Conservation (phyloP, 2,329 filamentous ascomycete species). For the Trichoderma polysporum region DNA sequence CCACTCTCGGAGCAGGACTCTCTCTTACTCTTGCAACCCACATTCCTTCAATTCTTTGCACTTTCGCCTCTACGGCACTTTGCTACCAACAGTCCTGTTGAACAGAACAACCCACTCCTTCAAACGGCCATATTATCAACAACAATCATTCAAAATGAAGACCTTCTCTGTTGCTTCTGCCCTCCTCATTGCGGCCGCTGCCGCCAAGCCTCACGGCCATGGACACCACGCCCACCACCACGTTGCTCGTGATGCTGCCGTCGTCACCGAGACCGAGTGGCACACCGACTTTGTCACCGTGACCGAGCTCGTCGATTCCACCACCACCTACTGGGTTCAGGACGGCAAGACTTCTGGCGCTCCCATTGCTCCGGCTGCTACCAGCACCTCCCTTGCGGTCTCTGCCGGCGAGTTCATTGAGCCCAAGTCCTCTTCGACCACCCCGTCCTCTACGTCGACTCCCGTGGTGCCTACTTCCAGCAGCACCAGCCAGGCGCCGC, state of each 20-base stretch:
- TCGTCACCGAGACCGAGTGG: constrained; percentile 52
- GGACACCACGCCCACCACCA: constrained; percentile 41
- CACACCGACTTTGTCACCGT: constrained; percentile 50
- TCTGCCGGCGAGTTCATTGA: constrained; percentile 35
- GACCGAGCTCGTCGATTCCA: constrained; percentile 49
- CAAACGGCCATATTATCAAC: neutral
- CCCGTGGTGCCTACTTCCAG: constrained; percentile 28
- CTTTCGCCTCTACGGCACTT: constrained; percentile 22
- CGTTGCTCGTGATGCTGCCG: constrained; percentile 30
- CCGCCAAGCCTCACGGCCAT: constrained; percentile 52
- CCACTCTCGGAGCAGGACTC: constrained; percentile 19
- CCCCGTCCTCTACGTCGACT: constrained; percentile 19
- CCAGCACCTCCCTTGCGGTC: constrained; percentile 28
- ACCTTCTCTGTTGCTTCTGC: constrained; percentile 33
- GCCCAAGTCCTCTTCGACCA: constrained; percentile 25
- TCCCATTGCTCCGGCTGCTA: neutral
- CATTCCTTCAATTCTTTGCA: constrained; percentile 28
- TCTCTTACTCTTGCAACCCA: constrained; percentile 15
- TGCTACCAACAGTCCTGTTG: constrained; percentile 17
- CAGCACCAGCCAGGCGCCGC: constrained; percentile 29
- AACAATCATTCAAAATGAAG: constrained; percentile 42
- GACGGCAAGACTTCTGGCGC: constrained; percentile 36
- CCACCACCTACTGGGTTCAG: constrained; percentile 47
- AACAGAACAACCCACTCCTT: constrained; percentile 17
- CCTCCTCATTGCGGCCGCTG: constrained; percentile 41